These are phyloP conservation scores for Phoma sp. DNA, from an alignment of 2,329 filamentous ascomycete genomes.

Conservation along the genomic window DNA sequence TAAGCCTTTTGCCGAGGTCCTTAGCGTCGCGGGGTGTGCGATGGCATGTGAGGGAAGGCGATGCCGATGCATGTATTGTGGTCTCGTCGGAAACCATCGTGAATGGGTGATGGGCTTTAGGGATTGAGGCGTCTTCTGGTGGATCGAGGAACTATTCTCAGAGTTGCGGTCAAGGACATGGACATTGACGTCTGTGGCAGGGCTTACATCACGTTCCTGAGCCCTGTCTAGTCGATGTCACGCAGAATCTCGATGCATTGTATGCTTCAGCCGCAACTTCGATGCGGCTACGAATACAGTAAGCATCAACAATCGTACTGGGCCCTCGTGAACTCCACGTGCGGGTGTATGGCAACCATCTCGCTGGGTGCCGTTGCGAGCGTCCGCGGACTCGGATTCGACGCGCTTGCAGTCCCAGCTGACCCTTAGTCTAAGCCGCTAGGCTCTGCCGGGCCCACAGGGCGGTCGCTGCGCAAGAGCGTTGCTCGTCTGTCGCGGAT, in stretches of 20 bases:
- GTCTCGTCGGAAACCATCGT: not conserved
- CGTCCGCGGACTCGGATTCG: slow-evolving; percentile 9
- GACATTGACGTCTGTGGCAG: not conserved
- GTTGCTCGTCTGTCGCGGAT: slow-evolving; percentile 15
- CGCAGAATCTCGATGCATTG: slow-evolving; percentile 6
- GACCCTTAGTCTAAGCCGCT: slow-evolving; percentile 2
- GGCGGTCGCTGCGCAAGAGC: slow-evolving; percentile 9
- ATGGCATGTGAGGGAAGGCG: slow-evolving; percentile 15
- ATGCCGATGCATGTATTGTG: slow-evolving; percentile 5
- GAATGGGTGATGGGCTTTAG: not conserved
- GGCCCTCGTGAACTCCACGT: slow-evolving; percentile 10
- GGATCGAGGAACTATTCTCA: not conserved
- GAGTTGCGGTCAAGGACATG: not conserved
- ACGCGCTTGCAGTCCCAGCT: slow-evolving; percentile 15
- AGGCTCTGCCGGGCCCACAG: slow-evolving; percentile 8
- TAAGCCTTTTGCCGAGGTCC: slow-evolving; percentile 8
- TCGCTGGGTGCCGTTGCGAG: slow-evolving; percentile 1
- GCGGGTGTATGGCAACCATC: slow-evolving; percentile 1
- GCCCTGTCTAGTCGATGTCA: not conserved
- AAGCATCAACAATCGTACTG: slow-evolving; percentile 6
- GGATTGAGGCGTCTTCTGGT: not conserved
- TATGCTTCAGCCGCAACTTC: slow-evolving; percentile 10
- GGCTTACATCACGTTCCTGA: not conserved
- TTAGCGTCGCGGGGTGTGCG: slow-evolving; percentile 15
- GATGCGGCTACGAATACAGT: slow-evolving; percentile 1